Evolutionary conservation across 1,139 yeast species (phyloP).

Genomic region (Candida sojae): DNA sequence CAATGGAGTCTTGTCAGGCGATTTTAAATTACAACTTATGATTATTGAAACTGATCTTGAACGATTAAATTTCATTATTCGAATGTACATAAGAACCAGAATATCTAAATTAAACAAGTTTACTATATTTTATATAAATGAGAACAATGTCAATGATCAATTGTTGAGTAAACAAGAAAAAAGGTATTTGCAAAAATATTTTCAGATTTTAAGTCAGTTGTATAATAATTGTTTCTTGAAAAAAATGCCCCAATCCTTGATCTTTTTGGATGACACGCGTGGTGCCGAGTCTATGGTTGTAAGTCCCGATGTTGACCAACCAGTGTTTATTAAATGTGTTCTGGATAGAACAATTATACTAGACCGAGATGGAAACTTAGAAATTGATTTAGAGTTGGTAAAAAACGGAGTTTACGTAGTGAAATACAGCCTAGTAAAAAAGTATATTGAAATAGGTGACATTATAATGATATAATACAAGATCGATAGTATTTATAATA

Average conservation of each 20-base stretch:
- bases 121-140: constrained; percentile 54
- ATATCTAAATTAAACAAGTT: constrained; percentile 70
- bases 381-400: constrained; percentile 62
- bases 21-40: constrained; percentile 77
- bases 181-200: constrained; percentile 63
- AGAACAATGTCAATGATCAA: constrained; percentile 22
- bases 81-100: constrained; percentile 80
- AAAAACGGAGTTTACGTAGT: constrained; percentile 75
- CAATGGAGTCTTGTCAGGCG: constrained; percentile 47
- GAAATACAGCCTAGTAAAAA: constrained; percentile 58
- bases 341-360: constrained; percentile 28
- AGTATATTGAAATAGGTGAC: constrained; percentile 42
- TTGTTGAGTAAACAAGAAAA: constrained; percentile 61
- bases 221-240: constrained; percentile 69
- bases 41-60: constrained; percentile 91
- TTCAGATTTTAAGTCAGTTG: constrained; percentile 61
- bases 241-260: constrained; percentile 66
- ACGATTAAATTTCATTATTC: constrained; percentile 73
- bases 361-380: constrained; percentile 13
- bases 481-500: background rate
- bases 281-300: constrained; percentile 82
- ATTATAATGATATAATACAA: constrained; percentile 32
- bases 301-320: constrained; percentile 70
- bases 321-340: constrained; percentile 71
- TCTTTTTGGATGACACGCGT: constrained; percentile 72